phyloP scores from a whole-genome alignment of 768 basidiomycete species.

The Crepidotus variabilis region DNA sequence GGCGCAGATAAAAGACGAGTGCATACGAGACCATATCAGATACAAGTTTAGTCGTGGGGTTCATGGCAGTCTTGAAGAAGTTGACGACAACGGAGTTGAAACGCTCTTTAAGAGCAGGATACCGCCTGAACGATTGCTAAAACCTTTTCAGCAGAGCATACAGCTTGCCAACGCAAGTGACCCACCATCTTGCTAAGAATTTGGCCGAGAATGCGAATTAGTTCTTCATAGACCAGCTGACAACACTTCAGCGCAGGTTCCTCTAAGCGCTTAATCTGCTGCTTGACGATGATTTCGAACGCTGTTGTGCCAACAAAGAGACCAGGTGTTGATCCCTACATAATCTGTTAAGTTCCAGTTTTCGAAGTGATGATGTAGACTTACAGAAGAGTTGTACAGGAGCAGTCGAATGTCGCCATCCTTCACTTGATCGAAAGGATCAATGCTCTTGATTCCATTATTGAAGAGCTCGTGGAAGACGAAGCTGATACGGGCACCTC shows the following conservation, averaged over 20 bases:
- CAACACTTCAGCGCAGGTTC: constrained; percentile 94
- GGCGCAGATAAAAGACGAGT: background rate
- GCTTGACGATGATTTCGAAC: constrained; percentile 98
- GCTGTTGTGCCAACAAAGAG: constrained; percentile 96
- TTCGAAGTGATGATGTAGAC: constrained; percentile 23
- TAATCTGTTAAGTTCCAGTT: background rate
- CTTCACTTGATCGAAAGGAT: constrained; percentile 98
- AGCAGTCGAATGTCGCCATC: constrained; percentile 97
- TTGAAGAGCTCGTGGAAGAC: constrained; percentile 99
- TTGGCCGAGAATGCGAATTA: constrained; percentile 93
- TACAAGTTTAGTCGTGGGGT: constrained; percentile 92
- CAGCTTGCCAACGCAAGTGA: constrained; percentile 11
- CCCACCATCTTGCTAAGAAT: constrained; percentile 85
- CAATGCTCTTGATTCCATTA: constrained; percentile 91
- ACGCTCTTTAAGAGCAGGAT: constrained; percentile 92
- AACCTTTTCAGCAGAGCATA: background rate
- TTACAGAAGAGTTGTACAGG: constrained; percentile 94
- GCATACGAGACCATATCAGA: constrained; percentile 87
- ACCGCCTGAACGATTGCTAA: constrained; percentile 94
- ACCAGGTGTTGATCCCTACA: constrained; percentile 89
- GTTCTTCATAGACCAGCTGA: constrained; percentile 93
- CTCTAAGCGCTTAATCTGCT: constrained; percentile 96
- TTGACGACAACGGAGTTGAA: constrained; percentile 96
- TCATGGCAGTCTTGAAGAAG: constrained; percentile 95
- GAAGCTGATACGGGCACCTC: constrained; percentile 97